Conservation (phyloP, 169 alveolate species). For the Perkinsus chesapeaki region DNA sequence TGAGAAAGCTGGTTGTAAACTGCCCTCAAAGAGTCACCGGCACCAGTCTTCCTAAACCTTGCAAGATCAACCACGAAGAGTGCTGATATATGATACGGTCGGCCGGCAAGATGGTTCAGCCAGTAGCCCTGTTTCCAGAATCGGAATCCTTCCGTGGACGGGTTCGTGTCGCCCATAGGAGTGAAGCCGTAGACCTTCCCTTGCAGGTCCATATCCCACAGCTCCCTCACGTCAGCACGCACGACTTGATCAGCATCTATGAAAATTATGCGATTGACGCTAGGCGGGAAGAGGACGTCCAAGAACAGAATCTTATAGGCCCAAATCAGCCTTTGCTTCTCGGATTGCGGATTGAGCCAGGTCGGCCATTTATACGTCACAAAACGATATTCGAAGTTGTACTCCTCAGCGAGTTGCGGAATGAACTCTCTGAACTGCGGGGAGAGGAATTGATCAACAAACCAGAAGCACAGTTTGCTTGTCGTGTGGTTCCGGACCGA, state of each 20-base stretch:
- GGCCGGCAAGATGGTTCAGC: slow-evolving; percentile 35
- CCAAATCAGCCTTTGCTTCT: slow-evolving; percentile 59
- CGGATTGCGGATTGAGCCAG: slow-evolving; percentile 48
- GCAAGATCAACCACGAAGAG: slow-evolving; percentile 48
- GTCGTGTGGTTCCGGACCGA: slow-evolving; percentile 39
- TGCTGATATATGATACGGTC: slow-evolving; percentile 51
- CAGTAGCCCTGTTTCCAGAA: slow-evolving; percentile 63
- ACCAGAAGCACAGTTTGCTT: slow-evolving; percentile 49
- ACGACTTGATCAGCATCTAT: slow-evolving; percentile 60
- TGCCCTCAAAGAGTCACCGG: slow-evolving; percentile 28
- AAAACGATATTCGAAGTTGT: slow-evolving; percentile 32
- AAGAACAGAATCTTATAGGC: slow-evolving; percentile 57
- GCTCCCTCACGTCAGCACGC: slow-evolving; percentile 51
- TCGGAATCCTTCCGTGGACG: slow-evolving; percentile 47
- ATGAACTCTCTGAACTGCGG: slow-evolving; percentile 34
- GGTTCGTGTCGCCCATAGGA: slow-evolving; percentile 40
- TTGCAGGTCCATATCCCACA: slow-evolving; percentile 54
- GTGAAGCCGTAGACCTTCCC: slow-evolving; percentile 45
- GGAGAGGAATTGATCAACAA: slow-evolving; percentile 46
- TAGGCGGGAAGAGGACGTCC: slow-evolving; percentile 51
- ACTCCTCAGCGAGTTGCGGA: slow-evolving; percentile 18
- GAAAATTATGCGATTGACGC: slow-evolving; percentile 43
- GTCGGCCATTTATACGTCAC: slow-evolving; percentile 57
- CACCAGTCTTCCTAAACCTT: slow-evolving; percentile 22
- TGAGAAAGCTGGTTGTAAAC: slow-evolving; percentile 26